Percentiles rank a stretch among this genome's conserved stretches.
Conservation (phyloP, 305 asterid genomes). For the Stenogyne calaminthoides region DNA sequence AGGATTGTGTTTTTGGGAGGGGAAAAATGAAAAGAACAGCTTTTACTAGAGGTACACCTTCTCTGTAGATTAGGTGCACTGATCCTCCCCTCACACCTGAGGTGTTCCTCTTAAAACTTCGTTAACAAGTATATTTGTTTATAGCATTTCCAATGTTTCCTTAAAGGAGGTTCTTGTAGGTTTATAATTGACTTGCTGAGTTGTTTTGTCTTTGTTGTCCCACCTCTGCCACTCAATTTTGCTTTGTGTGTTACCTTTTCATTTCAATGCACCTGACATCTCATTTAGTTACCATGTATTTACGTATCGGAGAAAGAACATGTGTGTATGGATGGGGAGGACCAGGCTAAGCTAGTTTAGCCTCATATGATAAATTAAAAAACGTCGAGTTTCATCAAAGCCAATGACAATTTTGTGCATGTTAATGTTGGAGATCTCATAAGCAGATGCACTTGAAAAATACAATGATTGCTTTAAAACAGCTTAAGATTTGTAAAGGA, state of each 20-base stretch:
- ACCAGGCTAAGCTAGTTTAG: background rate
- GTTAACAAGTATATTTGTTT: background rate
- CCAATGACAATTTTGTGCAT: background rate
- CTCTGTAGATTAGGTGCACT: background rate
- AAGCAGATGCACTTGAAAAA: constrained; percentile 12
- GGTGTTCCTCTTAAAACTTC: background rate
- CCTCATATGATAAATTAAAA: constrained; percentile 1
- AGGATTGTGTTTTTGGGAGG: background rate
- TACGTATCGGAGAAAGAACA: background rate
- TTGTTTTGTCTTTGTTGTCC: constrained; percentile 6
- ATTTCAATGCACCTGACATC: background rate
- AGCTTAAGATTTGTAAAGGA: background rate
- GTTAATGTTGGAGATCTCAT: constrained; percentile 1
- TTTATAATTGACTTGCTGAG: background rate
- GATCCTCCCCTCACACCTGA: background rate
- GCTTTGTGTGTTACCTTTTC: constrained; percentile 4
- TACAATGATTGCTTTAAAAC: background rate
- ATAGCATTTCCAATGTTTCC: background rate
- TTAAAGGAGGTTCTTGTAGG: background rate
- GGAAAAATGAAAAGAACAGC: background rate
- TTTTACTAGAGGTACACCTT: background rate
- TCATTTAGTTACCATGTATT: constrained; percentile 7
- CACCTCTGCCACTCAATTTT: background rate
- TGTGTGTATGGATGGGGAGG: background rate
- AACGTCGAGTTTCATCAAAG: background rate